Evolutionary conservation across 306 rosid genomes (phyloP).

Genomic region (Quercus glauca): DNA sequence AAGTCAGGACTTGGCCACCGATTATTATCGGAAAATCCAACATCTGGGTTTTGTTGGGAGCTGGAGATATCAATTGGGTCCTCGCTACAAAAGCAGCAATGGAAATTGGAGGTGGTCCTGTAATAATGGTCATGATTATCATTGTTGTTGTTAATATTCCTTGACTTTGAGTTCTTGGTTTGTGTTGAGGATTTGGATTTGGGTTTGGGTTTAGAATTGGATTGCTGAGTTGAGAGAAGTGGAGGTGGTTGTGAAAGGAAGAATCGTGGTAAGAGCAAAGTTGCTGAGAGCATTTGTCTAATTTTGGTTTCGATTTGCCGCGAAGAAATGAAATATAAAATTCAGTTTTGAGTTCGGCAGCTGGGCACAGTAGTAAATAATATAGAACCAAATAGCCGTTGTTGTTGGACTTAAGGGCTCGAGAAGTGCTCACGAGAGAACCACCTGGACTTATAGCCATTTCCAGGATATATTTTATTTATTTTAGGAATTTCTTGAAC

Average conservation of each 20-base stretch:
- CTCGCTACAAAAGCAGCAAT: not conserved
- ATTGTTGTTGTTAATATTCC: not conserved
- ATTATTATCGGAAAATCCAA: slow-evolving; percentile 10
- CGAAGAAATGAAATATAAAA: not conserved
- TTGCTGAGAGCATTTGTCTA: slow-evolving; percentile 40
- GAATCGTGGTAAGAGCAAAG: slow-evolving; percentile 24
- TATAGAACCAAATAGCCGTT: too few species aligned
- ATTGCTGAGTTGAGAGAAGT: slow-evolving; percentile 6
- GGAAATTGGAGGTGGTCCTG: not conserved
- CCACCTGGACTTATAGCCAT: too few species aligned
- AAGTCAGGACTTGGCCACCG: slow-evolving; percentile 36
- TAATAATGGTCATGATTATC: not conserved
- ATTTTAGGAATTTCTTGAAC: too few species aligned
- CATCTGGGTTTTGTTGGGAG: slow-evolving; percentile 24
- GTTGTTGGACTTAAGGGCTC: too few species aligned
- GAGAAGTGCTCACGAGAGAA: too few species aligned
- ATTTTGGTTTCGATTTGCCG: slow-evolving; percentile 8
- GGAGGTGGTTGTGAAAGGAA: slow-evolving; percentile 27
- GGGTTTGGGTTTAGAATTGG: not conserved
- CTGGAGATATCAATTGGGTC: not conserved
- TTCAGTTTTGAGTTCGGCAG: not conserved
- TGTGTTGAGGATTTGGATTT: not conserved
- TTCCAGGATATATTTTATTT: too few species aligned
- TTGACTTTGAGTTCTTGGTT: slow-evolving; percentile 15
- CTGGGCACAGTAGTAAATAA: too few species aligned